Evolutionary conservation across 768 basidiomycete genomes (phyloP).

Genomic region (Boletellus sp.): DNA sequence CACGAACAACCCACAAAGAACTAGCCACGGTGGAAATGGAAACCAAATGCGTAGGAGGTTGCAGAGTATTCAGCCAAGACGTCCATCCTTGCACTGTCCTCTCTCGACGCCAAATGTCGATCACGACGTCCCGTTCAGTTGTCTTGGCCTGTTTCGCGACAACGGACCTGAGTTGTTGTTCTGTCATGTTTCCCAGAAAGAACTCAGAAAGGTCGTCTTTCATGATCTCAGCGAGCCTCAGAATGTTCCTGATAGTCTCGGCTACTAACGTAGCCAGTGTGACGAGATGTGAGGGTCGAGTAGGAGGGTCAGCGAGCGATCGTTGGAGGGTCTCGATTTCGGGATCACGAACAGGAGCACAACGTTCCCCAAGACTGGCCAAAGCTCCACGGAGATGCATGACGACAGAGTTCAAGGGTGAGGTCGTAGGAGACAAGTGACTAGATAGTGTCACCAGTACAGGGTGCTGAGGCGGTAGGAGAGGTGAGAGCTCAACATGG

Average conservation of each 20-base stretch:
- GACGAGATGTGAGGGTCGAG: constrained; percentile 17
- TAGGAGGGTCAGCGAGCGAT: constrained; percentile 32
- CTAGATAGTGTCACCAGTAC: constrained; percentile 50
- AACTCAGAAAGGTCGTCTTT: constrained; percentile 65
- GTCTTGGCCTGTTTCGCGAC: constrained; percentile 51
- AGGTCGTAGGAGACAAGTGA: constrained; percentile 64
- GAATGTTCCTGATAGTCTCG: constrained; percentile 43
- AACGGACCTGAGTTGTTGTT: constrained; percentile 49
- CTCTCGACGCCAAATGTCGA: constrained; percentile 45
- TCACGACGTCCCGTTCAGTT: constrained; percentile 52
- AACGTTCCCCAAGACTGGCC: constrained; percentile 50
- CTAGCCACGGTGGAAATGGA: constrained; percentile 13
- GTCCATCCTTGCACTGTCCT: constrained; percentile 22
- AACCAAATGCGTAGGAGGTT: constrained; percentile 4
- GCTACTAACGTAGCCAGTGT: constrained; percentile 47
- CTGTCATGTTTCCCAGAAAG: constrained; percentile 62
- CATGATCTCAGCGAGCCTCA: constrained; percentile 59
- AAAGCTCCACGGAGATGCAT: constrained; percentile 54
- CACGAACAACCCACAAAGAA: constrained; percentile 45
- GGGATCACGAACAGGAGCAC: constrained; percentile 62
- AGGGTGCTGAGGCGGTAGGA: constrained; percentile 55
- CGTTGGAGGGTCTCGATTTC: constrained; percentile 45
- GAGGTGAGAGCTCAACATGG: constrained; percentile 44
- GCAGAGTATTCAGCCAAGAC: constrained; percentile 19
- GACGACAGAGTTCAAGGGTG: constrained; percentile 58